These are phyloP conservation scores for Diaporthe eres DNA, from an alignment of 2,329 filamentous ascomycete species.

Conservation along the genomic window DNA sequence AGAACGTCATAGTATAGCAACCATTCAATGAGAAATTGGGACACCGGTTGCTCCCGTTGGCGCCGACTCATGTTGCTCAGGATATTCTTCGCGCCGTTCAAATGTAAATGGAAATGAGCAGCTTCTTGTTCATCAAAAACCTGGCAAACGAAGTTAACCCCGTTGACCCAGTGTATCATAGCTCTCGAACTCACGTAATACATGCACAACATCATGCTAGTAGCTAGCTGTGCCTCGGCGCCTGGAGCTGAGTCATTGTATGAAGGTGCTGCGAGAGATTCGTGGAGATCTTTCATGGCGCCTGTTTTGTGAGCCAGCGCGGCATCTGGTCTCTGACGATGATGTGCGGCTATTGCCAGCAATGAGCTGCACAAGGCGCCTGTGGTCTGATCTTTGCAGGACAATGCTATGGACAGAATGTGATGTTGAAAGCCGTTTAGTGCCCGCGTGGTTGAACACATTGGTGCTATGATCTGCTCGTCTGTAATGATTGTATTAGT, in stretches of 20 bases:
- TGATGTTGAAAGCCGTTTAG: not conserved
- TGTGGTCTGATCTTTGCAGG: not conserved
- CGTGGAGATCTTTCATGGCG: not conserved
- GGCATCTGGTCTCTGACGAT: not conserved
- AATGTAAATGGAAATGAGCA: not conserved
- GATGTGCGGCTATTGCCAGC: not conserved
- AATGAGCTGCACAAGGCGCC: not conserved
- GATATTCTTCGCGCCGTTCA: not conserved
- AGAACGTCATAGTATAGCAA: not conserved
- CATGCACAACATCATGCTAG: constrained; percentile 1
- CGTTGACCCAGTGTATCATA: not conserved
- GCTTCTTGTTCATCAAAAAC: not conserved
- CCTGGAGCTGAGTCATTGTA: rapidly evolving
- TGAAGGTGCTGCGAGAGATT: not conserved
- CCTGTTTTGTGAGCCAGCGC: not conserved
- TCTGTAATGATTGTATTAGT: not conserved
- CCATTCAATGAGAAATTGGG: not conserved
- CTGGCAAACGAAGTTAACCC: not conserved
- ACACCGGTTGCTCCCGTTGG: not conserved
- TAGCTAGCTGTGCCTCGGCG: constrained; percentile 1
- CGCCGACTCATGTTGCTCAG: not conserved
- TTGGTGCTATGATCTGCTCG: constrained; percentile 1
- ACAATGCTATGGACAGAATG: not conserved
- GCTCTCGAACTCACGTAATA: not conserved
- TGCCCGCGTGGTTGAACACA: not conserved